Evolutionary conservation across 495 filamentous ascomycete genomes (phyloP).

Genomic region (Lentithecium fluviatile): DNA sequence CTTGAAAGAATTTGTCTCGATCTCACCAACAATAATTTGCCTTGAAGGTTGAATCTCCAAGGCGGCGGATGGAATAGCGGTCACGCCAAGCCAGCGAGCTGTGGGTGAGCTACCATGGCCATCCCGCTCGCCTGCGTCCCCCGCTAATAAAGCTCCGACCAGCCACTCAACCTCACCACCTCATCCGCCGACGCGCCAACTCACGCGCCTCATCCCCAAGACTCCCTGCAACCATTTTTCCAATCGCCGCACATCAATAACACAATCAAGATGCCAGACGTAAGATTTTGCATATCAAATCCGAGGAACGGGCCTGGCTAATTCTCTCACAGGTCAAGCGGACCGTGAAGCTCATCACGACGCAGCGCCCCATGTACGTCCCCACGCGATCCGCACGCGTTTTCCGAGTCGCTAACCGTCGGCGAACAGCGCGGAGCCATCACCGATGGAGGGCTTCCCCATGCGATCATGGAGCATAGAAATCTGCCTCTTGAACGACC

Average conservation of each 20-base stretch:
- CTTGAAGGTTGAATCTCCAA: too few species aligned
- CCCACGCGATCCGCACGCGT: conserved; percentile 10
- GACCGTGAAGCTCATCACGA: conserved; percentile 85
- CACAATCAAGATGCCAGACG: conserved; percentile 41
- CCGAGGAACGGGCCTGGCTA: not conserved
- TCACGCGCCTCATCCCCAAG: not conserved
- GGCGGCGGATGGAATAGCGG: too few species aligned
- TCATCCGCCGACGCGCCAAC: not conserved
- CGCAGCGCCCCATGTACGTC: conserved; percentile 83
- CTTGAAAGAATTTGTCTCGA: too few species aligned
- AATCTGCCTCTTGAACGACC: conserved; percentile 59
- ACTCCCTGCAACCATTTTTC: not conserved
- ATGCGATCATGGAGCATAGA: conserved; percentile 72
- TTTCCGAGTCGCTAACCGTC: conserved; percentile 17
- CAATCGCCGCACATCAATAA: not conserved
- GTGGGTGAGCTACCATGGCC: too few species aligned
- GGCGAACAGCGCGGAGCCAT: conserved; percentile 60
- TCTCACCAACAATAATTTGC: too few species aligned
- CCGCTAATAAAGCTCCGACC: too few species aligned
- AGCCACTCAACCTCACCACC: too few species aligned
- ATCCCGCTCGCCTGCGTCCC: too few species aligned
- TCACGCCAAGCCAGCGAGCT: too few species aligned
- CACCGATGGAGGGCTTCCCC: conserved; percentile 81
- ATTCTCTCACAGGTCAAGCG: conserved; percentile 66
- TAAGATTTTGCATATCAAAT: conserved; percentile 24